Evolutionary conservation across 2,329 filamentous ascomycete genomes (phyloP), one percentile per base, ranked within the genome.

Genomic region (Colletotrichum cuscutae): DNA sequence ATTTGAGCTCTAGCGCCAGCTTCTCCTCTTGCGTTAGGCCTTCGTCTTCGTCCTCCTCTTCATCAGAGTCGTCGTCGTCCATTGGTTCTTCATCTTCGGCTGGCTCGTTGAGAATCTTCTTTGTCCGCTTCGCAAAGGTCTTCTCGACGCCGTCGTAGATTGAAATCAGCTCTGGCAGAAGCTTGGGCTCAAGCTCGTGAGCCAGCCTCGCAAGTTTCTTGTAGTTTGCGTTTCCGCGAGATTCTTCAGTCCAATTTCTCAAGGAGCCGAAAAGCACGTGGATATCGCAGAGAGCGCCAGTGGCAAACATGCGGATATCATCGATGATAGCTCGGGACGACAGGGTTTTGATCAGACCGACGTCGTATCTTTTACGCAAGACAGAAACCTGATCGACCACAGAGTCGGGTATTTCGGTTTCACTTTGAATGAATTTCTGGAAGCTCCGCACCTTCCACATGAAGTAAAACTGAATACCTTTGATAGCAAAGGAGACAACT

Each of bases 391-490:
- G 82, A 76, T 93, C 90, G 35, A 95, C 84, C 8, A 91, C 88
- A 7, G 85, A 81, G 62, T 90, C 86, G 1, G 90, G 78, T 67
- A 94, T 82, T 65, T 84, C 87, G 4, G 85, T 86, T 56, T 90
- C 88, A 30, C 87, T 86, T 19, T 86, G 83, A 46, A 94, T 81
- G 19, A 88, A 82, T 66, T 87, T 85, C 74, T 87, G 85, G 73
- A 94, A 78, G 65, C 87, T 86, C 65, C 90, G 89, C 26, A 93
- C 89, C 80, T 97, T 96, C 97, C 97, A 99, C 91, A 97, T 94
- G 80, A 98, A 97, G 84, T 98, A 98, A 83, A 97, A 95, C 59
- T 95, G 88, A 63, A 93, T 88, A 2, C 92, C 88, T 76, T 93
- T 93, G 78, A 97, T 93, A 35, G 95, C 92, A 77, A 92, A 93